Evolutionary conservation across 305 asterid species (phyloP).

Genomic region (Striga hermonthica): DNA sequence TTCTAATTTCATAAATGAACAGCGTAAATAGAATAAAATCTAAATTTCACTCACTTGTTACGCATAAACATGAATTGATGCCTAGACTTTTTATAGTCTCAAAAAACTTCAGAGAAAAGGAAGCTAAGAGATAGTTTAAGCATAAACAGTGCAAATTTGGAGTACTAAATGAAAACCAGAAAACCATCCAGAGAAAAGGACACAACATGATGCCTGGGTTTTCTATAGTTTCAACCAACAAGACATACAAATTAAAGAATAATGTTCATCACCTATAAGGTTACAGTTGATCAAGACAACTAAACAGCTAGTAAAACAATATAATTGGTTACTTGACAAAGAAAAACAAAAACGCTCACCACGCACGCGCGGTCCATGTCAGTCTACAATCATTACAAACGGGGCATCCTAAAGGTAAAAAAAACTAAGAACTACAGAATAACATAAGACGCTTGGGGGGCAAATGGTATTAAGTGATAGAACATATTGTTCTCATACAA

Average conservation of each 20-base stretch:
- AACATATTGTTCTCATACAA: slow-evolving; percentile 24
- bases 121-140: too few relatives aligned
- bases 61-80: too few relatives aligned
- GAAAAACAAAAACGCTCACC: slow-evolving; percentile 56
- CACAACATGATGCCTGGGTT: too few relatives aligned
- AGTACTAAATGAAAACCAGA: too few relatives aligned
- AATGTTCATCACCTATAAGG: slow-evolving; percentile 45
- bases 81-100: too few relatives aligned
- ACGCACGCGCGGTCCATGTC: slow-evolving; percentile 41
- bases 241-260: slow-evolving; percentile 56
- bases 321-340: background rate
- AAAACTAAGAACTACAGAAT: slow-evolving; percentile 30
- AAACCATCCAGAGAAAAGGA: too few relatives aligned
- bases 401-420: slow-evolving; percentile 44
- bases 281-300: slow-evolving; percentile 36
- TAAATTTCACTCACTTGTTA: too few relatives aligned
- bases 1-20: too few relatives aligned
- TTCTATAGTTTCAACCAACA: too few relatives aligned
- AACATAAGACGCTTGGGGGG: slow-evolving; percentile 33
- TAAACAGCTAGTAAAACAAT: slow-evolving; percentile 27
- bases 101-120: too few relatives aligned
- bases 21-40: too few relatives aligned
- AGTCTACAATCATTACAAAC: slow-evolving; percentile 51
- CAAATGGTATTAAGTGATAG: slow-evolving; percentile 30
- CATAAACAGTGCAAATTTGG: too few relatives aligned